Base-by-base conservation (phyloP, 1,284 basidiomycete species). In the Rhodotorula sp. region DNA sequence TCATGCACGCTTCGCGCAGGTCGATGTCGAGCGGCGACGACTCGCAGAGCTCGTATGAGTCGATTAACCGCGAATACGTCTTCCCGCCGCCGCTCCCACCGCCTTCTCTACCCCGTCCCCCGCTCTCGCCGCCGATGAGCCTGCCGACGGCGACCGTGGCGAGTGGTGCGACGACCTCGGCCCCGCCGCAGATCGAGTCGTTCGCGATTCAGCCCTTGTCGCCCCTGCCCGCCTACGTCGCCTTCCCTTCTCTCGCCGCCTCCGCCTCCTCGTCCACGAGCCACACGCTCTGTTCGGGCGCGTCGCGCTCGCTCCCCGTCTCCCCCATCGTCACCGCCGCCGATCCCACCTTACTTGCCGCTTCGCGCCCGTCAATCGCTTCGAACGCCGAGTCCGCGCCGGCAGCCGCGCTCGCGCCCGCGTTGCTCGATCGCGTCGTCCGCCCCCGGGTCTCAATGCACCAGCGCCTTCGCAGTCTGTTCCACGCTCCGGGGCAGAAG, bases 111-210 rank as follows among this genome's bases (percentile, higher is more conserved):
- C 29, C n/a, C n/a, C n/a, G n/a, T 34, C 54, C 12, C 32, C 19
- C 54, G 34, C 32, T 21, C 27, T 13, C 44, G 44, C 29, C 41
- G 41, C 21, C 59, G 25, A n/a, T n/a, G n/a, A n/a, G n/a, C n/a
- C n/a, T n/a, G n/a, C n/a, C n/a, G n/a, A n/a, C n/a, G n/a, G n/a
- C n/a, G 48, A n/a, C 27, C 8, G 10, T 32, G 3, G 9, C 37
- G 48, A 62, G 6, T 9, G 15, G 39, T 15, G n/a, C n/a, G 27
- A 3, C 44, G 1, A 53, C 61, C n/a, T 62, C 61, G 10, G 69
- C 69, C 6, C 69, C 65, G 6, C 69, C 69, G 17, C 57, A 67
- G 5, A 64, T 71, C 57, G 69, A 67, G 51, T 64, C 69, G 8
- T 71, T 71, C 61, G 51, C 41, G 2, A 15, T n/a, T 36, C 34